Evolutionary conservation across 805 yeast genomes (phyloP).

Genomic region (Schwanniomyces sp.): DNA sequence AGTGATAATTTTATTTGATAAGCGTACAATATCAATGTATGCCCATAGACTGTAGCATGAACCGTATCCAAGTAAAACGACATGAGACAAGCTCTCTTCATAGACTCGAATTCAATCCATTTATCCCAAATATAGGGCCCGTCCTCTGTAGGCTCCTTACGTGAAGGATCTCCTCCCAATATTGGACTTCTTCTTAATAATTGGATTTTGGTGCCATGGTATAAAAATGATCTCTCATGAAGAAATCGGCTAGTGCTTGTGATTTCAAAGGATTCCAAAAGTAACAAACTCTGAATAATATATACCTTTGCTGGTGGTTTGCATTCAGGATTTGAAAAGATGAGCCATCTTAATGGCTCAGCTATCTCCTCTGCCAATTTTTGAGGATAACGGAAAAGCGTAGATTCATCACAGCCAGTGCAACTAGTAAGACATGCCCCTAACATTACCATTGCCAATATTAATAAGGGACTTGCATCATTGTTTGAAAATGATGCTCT

Average conservation of each 20-base stretch:
- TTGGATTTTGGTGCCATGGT: slow-evolving; percentile 67
- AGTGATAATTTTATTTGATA: slow-evolving; percentile 26
- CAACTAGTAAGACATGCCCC: slow-evolving; percentile 49
- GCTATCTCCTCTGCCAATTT: slow-evolving; percentile 48
- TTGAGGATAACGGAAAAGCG: slow-evolving; percentile 13
- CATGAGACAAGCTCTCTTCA: slow-evolving; percentile 35
- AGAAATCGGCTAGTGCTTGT: slow-evolving; percentile 58
- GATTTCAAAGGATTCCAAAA: slow-evolving; percentile 75
- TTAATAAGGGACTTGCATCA: slow-evolving; percentile 46
- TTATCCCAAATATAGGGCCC: slow-evolving; percentile 21
- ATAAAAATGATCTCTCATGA: slow-evolving; percentile 78
- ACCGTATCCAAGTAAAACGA: slow-evolving; percentile 36
- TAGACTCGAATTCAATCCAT: slow-evolving; percentile 38
- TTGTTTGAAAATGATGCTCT: slow-evolving; percentile 53
- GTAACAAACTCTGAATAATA: slow-evolving; percentile 67
- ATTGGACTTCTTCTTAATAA: slow-evolving; percentile 24
- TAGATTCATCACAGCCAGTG: slow-evolving; percentile 17
- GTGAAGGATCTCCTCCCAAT: slow-evolving; percentile 42
- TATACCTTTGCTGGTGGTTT: slow-evolving; percentile 73
- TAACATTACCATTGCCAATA: slow-evolving; percentile 53
- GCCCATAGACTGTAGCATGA: slow-evolving; percentile 36
- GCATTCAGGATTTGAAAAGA: slow-evolving; percentile 67
- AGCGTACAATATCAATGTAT: slow-evolving; percentile 22
- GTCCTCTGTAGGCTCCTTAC: slow-evolving; percentile 22
- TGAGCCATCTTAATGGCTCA: slow-evolving; percentile 62